These are phyloP conservation scores for Boletus pseudo-olivaceus DNA, from an alignment of 768 basidiomycete genomes.

Conservation along the genomic window DNA sequence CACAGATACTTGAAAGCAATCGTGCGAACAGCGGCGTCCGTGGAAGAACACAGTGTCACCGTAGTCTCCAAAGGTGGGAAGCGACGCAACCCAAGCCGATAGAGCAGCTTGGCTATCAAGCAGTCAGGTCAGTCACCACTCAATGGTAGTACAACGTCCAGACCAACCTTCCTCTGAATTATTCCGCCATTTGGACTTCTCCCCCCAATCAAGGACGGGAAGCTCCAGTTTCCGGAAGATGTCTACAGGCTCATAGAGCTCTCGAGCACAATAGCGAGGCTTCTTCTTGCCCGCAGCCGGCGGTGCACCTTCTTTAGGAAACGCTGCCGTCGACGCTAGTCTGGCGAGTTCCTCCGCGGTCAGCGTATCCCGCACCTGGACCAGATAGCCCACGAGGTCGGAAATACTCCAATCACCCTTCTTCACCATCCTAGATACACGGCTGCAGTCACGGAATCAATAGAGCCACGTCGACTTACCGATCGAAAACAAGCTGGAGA, in stretches of 20 bases:
- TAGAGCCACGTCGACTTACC: conserved; percentile 41
- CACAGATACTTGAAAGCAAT: conserved; percentile 79
- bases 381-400: conserved; percentile 84
- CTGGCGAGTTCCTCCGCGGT: conserved; percentile 53
- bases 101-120: conserved; percentile 71
- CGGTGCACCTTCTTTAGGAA: conserved; percentile 52
- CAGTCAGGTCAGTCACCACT: background rate
- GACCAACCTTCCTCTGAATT: conserved; percentile 80
- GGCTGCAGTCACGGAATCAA: background rate
- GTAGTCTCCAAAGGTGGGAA: conserved; percentile 65
- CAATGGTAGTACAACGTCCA: background rate
- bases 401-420: conserved; percentile 87
- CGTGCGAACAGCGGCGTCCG: conserved; percentile 47
- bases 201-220: conserved; percentile 87
- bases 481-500: conserved; percentile 87
- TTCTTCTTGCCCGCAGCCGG: conserved; percentile 33
- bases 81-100: conserved; percentile 63
- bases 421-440: conserved; percentile 66
- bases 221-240: conserved; percentile 68
- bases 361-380: conserved; percentile 69
- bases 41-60: conserved; percentile 63
- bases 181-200: conserved; percentile 69
- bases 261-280: conserved; percentile 56
- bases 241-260: conserved; percentile 83
- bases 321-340: conserved; percentile 66